Conservation (phyloP, 805 yeast species). For the Kuraishia cidri region DNA sequence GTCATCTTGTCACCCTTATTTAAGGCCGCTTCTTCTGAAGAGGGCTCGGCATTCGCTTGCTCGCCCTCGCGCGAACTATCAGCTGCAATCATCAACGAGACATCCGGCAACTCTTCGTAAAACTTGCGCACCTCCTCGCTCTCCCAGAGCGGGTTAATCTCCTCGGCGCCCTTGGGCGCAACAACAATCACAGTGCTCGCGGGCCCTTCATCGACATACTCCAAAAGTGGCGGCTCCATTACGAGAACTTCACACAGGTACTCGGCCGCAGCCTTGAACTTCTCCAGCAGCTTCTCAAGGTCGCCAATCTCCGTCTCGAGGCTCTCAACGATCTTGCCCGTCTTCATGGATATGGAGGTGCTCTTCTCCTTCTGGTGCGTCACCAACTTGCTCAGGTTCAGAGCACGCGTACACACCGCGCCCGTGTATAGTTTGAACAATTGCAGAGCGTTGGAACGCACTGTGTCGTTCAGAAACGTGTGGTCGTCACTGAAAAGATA, state of each 20-base stretch:
- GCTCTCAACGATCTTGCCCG: conserved; percentile 47
- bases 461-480: conserved; percentile 16
- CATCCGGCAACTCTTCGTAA: conserved; percentile 45
- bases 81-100: conserved; percentile 23
- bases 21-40: no score
- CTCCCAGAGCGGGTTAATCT: conserved; percentile 41
- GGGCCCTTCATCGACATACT: conserved; percentile 12
- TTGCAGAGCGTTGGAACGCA: conserved; percentile 19
- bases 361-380: conserved; percentile 27
- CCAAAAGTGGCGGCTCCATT: conserved; percentile 25
- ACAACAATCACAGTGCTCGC: conserved; percentile 16
- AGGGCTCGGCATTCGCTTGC: conserved; percentile 5
- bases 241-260: conserved; percentile 28
- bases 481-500: conserved; percentile 20
- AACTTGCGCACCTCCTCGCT: conserved; percentile 56
- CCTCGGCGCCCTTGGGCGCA: conserved; percentile 3
- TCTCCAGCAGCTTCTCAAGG: conserved; percentile 5
- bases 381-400: conserved; percentile 24
- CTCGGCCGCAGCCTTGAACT: conserved; percentile 24
- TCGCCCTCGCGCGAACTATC: conserved; percentile 8
- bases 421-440: conserved; percentile 32
- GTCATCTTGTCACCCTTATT: conserved; percentile 9
- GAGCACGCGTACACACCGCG: conserved; percentile 28
- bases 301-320: conserved; percentile 9
- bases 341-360: conserved; percentile 50